Percentiles rank a stretch among this genome's conserved stretches.
Conservation (phyloP, 2,329 filamentous ascomycete species). For the Curvularia lunata region DNA sequence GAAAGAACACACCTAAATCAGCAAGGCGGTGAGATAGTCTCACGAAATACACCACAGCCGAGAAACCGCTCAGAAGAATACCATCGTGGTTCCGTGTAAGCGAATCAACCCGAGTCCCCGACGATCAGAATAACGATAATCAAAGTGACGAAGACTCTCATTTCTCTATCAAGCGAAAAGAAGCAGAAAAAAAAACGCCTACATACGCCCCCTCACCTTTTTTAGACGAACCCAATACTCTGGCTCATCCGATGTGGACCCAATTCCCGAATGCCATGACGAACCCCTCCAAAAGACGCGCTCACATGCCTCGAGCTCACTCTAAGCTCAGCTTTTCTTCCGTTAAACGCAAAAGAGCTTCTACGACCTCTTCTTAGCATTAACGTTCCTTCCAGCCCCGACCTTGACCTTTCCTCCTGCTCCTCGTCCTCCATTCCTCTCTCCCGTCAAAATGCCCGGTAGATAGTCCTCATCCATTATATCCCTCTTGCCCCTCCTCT, state of each 20-base stretch:
- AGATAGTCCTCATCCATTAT: constrained; percentile 96
- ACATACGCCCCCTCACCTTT: not conserved
- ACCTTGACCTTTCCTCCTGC: constrained; percentile 73
- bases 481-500: constrained; percentile 74
- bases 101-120: too few species aligned
- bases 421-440: constrained; percentile 61
- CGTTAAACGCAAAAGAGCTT: not conserved
- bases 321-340: not conserved
- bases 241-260: not conserved
- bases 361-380: constrained; percentile 69
- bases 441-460: constrained; percentile 81
- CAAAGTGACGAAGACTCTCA: not conserved
- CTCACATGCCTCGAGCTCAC: not conserved
- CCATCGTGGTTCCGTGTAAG: too few species aligned
- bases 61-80: too few species aligned
- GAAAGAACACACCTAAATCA: too few species aligned
- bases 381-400: constrained; percentile 85
- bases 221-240: not conserved
- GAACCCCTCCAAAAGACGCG: too few species aligned
- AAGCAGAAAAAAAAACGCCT: not conserved
- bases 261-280: not conserved
- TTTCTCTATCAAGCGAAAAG: not conserved
- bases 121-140: not conserved
- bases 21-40: too few species aligned
- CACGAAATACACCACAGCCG: too few species aligned